Base-by-base conservation (phyloP, 2,329 filamentous ascomycete genomes). In the Phialocephala sp. region DNA sequence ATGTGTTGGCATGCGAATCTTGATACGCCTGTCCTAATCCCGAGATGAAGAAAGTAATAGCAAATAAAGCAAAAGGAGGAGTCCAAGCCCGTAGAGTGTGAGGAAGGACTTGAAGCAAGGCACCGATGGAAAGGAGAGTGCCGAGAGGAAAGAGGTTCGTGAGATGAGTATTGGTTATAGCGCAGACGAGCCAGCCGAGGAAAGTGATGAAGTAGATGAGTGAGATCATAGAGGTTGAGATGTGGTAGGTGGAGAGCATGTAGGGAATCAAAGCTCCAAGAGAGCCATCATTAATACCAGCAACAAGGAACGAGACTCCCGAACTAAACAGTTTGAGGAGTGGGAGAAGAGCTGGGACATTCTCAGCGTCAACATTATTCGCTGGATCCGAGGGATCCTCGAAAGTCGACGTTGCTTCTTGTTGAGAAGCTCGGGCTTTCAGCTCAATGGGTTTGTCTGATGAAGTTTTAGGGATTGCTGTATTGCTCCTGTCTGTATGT, bases 281-380 rank as follows among this genome's bases (percentile, higher is more conserved):
- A 66, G 84, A 88, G 37, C 88, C 88, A 73, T 90, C 88, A 64
- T 89, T 90, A 57, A 86, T 80, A 0, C 88, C 88, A 0, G 88
- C 86, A 36, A 87, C 85, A 72, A 90, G 89, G 77, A 90, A 90
- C 0, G 86, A 87, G 68, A 89, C 84, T 0, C 83, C 84, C 2
- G 84, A 82, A 52, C 84, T 84, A 43, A 83, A 62, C 2, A 89
- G 75, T 39, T 57, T 57, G 35, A 60, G 57, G 15, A 57, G 54
- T 18, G 62, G 59, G 8, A 41, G 37, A 39, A 32, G 18, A 11
- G 55, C 1, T 12, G 55, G 39, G 20, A 18, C n/a, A 14, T 22
- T 27, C 22, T 54, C 50, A 8, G 50, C 22, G 1, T 54, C 50
- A 4, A 35, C 14, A 3, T 1, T 18, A 18, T 32, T 54, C 14